Percentiles rank a stretch among this genome's conserved stretches.
Evolutionary conservation across 106 monocot species (phyloP).

Genomic region (Platanthera zijinensis): DNA sequence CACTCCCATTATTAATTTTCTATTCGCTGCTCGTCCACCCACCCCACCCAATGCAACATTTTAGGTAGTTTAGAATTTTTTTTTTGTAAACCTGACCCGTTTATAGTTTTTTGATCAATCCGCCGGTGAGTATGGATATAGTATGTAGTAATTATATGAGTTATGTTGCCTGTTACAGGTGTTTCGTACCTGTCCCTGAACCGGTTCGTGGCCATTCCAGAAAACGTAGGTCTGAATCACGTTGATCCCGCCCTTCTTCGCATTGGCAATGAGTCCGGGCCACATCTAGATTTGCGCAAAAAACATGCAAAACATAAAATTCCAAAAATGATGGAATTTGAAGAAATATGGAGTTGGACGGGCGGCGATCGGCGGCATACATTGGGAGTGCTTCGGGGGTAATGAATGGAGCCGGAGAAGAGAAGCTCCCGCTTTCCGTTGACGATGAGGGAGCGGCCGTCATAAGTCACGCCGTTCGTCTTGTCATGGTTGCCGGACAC

Average conservation of each 20-base stretch:
- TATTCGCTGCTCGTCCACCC: too few relatives aligned
- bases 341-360: not conserved
- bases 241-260: conserved; percentile 45
- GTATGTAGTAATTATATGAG: too few relatives aligned
- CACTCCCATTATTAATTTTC: too few relatives aligned
- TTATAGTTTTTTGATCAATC: too few relatives aligned
- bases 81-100: too few relatives aligned
- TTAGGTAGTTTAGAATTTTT: too few relatives aligned
- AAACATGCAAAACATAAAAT: not conserved
- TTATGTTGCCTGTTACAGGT: too few relatives aligned
- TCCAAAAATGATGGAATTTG: not conserved
- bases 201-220: conserved; percentile 74
- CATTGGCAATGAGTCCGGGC: conserved; percentile 27
- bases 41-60: too few relatives aligned
- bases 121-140: too few relatives aligned
- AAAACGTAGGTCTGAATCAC: conserved; percentile 54
- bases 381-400: conserved; percentile 20
- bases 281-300: conserved; percentile 34
- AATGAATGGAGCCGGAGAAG: conserved; percentile 14
- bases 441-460: conserved; percentile 17
- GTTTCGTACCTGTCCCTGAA: conserved; percentile 33
- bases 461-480: conserved; percentile 5
- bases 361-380: not conserved
- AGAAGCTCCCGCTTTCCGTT: conserved; percentile 14
- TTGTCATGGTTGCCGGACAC: not conserved